Evolutionary conservation across 208 protist species (phyloP), one percentile per base, ranked within the genome.

Genomic region (Trypanosoma brucei): DNA sequence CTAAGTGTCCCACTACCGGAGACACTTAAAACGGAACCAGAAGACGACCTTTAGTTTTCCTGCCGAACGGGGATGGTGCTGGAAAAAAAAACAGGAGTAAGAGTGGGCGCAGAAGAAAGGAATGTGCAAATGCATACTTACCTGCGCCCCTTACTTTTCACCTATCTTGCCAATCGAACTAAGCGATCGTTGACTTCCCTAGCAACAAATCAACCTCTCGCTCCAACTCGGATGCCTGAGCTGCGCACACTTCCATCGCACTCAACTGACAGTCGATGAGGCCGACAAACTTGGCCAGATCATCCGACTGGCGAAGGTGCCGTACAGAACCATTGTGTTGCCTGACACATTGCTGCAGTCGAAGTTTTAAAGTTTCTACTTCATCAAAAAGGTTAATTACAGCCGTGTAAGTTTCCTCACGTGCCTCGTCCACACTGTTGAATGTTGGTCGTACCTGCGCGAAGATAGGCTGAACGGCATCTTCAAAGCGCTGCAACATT

Each of bases 331-430:
- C 68, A 38, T 88, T 87, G 59, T 93, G 86, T 60, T 84, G 81
- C 22, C 62, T 66, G 6, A 93, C 78, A 30, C 72, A 75, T 35
- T 72, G 64, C 0, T 61, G 53, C 8, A 87, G 68, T 40, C 80
- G 71, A 55, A 88, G 70, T 69, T 79, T 66, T 42, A 92, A 55
- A 6, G 65, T 62, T 49, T 83, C 75, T 35, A 90, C 79, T 63
- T 88, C 81, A 55, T 90, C 81, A 59, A 86, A 76, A 8, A 93
- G 77, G 13, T 72, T 64, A 59, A 93, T 79, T 5, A 81, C 82
- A 40, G 60, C 67, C 14, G 75, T 71, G 56, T 90, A 90, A 3
- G 76, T 76, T 4, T 50, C 59, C 33, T 68, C 73, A 42, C 86
- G 76, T 38, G 61, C 64, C 37, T 74, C 72, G 61, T 88, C 82